Base-by-base conservation (phyloP, 1,284 basidiomycete genomes). In the Ganoderma leucocontextum region DNA sequence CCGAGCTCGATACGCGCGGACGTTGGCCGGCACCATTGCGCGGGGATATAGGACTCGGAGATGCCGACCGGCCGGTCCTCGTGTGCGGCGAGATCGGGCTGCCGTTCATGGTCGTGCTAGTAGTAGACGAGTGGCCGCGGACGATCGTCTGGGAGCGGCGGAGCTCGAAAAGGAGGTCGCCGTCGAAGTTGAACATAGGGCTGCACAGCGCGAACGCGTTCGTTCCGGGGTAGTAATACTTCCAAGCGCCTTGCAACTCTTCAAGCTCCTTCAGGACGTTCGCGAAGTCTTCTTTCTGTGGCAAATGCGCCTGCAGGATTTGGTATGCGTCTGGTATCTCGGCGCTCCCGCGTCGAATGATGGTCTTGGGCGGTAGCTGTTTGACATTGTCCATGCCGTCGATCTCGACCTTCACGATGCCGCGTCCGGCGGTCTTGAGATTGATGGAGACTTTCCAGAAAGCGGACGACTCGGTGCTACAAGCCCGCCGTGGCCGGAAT, bases 131-230 rank as follows among this genome's bases (percentile, higher is more conserved):
- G 39, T 60, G 33, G 17, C 29, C 13, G 29, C 29, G 29, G 10
- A 12, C 47, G 42, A n/a, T 64, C 57, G 10, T 53, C 44, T 61
- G 72, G 22, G 65, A 60, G 2, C 73, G 73, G 19, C 74, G 72
- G 8, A 79, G 72, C 71, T 80, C 78, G 67, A 80, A 78, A 8
- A 80, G 65, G 6, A 80, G 68, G 58, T 80, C 78, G 12, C 79
- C 79, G 52, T 74, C 64, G 39, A 60, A 44, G 72, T 76, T 78
- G 75, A 80, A 80, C 22, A 76, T 75, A 10, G 79, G 79, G 69
- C 77, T 78, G 15, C 75, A 67, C 38, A 80, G 70, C 38, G 67
- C 69, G 71, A 75, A 78, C 22, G 76, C 72, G 33, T 71, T 67
- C 42, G 73, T 62, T n/a, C 72, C 73, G 9, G 76, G 73, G 60